Conservation (phyloP, 2,329 filamentous ascomycete genomes). For the Arthrobotrys sinensis region DNA sequence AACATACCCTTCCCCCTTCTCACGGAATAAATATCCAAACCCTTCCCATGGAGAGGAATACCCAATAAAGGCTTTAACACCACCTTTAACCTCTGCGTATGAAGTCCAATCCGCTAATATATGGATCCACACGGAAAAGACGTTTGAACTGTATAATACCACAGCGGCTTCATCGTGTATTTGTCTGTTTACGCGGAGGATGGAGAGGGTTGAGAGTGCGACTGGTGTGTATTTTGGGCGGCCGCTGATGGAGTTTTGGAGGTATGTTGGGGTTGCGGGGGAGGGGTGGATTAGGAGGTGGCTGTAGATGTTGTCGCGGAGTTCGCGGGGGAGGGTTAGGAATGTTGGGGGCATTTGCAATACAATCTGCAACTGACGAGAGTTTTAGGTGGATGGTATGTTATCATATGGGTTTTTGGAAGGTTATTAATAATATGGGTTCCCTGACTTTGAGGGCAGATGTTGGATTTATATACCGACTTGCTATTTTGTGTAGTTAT, state of each 20-base stretch:
- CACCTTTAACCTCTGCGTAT: not conserved
- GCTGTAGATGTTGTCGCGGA: constrained; percentile 40
- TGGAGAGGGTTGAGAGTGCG: not conserved
- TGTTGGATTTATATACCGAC: no score
- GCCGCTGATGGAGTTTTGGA: constrained; percentile 62
- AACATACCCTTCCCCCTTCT: not conserved
- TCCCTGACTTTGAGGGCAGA: no score
- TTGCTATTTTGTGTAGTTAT: no score
- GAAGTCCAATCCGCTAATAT: not conserved
- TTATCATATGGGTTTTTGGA: no score
- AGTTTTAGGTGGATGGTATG: no score
- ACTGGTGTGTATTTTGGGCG: not conserved
- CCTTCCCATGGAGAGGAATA: not conserved
- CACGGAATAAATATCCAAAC: not conserved
- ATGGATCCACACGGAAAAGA: constrained; percentile 2
- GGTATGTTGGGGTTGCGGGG: constrained; percentile 47
- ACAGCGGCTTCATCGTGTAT: constrained; percentile 16
- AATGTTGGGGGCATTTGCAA: constrained; percentile 27
- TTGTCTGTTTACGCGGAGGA: constrained; percentile 21
- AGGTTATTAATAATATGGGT: no score
- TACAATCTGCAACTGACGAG: no score
- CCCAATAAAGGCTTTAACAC: not conserved
- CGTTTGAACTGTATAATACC: constrained; percentile 22
- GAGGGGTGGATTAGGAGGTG: constrained; percentile 6
- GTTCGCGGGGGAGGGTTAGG: constrained; percentile 39